Conservation (phyloP, 2,329 filamentous ascomycete genomes). For the Metarhizium album region DNA sequence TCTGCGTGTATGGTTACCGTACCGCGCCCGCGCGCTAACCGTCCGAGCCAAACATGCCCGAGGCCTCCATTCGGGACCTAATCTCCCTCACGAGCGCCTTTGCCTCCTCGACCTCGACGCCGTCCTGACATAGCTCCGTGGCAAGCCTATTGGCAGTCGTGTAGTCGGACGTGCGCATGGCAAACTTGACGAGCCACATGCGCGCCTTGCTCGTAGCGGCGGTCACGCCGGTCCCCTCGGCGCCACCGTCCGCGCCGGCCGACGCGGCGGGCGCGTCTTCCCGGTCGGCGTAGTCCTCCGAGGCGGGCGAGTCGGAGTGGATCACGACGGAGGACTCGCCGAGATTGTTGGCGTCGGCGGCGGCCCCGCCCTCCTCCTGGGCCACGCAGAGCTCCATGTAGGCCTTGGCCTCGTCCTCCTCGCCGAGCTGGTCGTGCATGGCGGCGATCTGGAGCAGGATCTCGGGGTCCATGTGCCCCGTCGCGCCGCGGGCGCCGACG, state of each 20-base stretch:
- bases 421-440: slow-evolving; percentile 73
- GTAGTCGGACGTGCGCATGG: slow-evolving; percentile 67
- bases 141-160: slow-evolving; percentile 68
- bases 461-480: slow-evolving; percentile 70
- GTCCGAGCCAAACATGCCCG: slow-evolving; percentile 10
- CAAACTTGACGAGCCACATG: slow-evolving; percentile 82
- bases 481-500: slow-evolving; percentile 37
- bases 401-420: slow-evolving; percentile 69
- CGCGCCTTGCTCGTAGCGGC: slow-evolving; percentile 84
- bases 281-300: slow-evolving; percentile 26
- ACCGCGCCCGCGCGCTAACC: not conserved
- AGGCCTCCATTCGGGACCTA: slow-evolving; percentile 59
- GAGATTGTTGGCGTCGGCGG: slow-evolving; percentile 26
- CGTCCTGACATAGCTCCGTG: slow-evolving; percentile 88
- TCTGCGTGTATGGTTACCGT: too few relatives aligned
- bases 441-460: slow-evolving; percentile 80
- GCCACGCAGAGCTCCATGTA: slow-evolving; percentile 96
- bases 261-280: slow-evolving; percentile 18
- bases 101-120: slow-evolving; percentile 91
- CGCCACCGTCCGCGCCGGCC: slow-evolving; percentile 13
- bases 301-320: slow-evolving; percentile 39
- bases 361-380: slow-evolving; percentile 67
- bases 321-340: slow-evolving; percentile 39
- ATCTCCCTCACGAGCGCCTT: slow-evolving; percentile 87
- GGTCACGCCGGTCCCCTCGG: slow-evolving; percentile 70